Conservation (phyloP, 2,329 filamentous ascomycete genomes). For the Fusarium camptoceras region DNA sequence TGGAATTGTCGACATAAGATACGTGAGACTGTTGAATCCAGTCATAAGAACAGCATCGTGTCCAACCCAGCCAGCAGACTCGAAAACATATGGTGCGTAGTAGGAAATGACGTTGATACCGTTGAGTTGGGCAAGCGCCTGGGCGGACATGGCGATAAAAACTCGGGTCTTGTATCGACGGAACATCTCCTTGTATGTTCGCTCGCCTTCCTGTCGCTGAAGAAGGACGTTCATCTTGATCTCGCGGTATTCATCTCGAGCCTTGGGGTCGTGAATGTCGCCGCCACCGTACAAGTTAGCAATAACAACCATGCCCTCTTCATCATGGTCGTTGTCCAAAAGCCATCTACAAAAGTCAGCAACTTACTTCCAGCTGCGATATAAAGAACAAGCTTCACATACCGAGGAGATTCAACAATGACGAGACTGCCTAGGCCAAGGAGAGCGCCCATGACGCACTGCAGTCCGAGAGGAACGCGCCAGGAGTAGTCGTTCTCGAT, state of each 20-base stretch:
- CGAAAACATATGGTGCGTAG: constrained; percentile 96
- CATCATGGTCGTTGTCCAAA: constrained; percentile 95
- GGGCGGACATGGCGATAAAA: constrained; percentile 98
- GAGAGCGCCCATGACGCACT: constrained; percentile 92
- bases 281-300: constrained; percentile 96
- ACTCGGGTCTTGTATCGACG: constrained; percentile 89
- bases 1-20: constrained; percentile 90
- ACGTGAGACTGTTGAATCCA: constrained; percentile 91
- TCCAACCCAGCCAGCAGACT: constrained; percentile 94
- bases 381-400: constrained; percentile 43
- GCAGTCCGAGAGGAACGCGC: constrained; percentile 90
- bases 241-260: constrained; percentile 94
- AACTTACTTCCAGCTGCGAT: constrained; percentile 4
- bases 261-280: constrained; percentile 92
- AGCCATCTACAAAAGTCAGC: constrained; percentile 77
- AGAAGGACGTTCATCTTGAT: constrained; percentile 99
- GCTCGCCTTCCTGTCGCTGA: constrained; percentile 93
- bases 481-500: constrained; percentile 89
- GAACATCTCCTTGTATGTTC: constrained; percentile 95
- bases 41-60: constrained; percentile 96
- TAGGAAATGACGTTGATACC: constrained; percentile 99
- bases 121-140: constrained; percentile 94
- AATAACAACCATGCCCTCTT: constrained; percentile 98
- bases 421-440: constrained; percentile 87
- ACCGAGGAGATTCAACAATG: constrained; percentile 97